Percentiles rank a stretch among this genome's conserved stretches.
Conservation (phyloP, 2,329 filamentous ascomycete genomes). For the Botrytis deweyae region DNA sequence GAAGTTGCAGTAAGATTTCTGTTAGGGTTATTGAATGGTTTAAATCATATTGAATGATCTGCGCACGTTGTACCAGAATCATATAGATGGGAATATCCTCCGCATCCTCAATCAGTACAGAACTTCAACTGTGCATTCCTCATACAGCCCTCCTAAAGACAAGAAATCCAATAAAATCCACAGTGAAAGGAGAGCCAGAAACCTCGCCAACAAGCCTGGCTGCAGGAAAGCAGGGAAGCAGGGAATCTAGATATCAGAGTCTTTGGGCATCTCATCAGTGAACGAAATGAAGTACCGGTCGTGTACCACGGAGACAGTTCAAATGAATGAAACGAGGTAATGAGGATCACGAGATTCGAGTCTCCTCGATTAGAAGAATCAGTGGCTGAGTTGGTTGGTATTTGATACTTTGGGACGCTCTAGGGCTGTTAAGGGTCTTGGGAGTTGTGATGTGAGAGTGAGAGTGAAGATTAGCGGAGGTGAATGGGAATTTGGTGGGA, state of each 20-base stretch:
- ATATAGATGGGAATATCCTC: background rate
- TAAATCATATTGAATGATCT: background rate
- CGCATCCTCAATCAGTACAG: background rate
- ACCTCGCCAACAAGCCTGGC: background rate
- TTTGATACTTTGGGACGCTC: background rate
- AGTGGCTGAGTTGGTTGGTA: background rate
- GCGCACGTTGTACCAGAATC: background rate
- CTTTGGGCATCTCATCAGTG: background rate
- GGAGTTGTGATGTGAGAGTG: background rate
- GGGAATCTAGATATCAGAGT: background rate
- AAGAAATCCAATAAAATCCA: background rate
- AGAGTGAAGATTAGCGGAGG: background rate
- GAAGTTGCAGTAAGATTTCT: background rate
- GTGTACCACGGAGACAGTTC: background rate
- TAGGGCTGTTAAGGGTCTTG: background rate
- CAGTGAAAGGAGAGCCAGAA: background rate
- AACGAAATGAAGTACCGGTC: background rate
- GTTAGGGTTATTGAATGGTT: background rate
- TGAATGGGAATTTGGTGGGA: background rate
- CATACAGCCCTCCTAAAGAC: background rate
- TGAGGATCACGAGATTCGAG: background rate
- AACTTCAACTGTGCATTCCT: background rate
- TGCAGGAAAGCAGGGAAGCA: background rate
- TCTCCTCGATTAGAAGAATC: accelerated
- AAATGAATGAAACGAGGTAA: background rate